These are phyloP conservation scores for Rhinocladiella mackenziei DNA, from an alignment of 2,329 filamentous ascomycete species.

Conservation along the genomic window DNA sequence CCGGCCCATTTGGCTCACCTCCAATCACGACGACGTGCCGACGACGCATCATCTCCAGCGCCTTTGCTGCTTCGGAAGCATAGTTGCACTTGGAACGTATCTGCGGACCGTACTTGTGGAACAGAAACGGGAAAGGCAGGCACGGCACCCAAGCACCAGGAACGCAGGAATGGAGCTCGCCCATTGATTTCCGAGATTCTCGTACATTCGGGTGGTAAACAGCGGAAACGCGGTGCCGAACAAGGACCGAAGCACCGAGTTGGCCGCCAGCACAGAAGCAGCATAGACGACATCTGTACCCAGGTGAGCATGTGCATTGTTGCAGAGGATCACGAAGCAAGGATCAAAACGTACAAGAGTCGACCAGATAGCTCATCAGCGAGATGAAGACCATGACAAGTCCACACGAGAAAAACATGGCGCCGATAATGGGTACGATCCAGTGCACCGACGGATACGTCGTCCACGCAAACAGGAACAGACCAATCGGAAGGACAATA, in stretches of 20 bases:
- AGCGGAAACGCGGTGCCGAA: conserved; percentile 47
- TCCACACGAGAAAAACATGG: conserved; percentile 72
- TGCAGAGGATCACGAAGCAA: conserved; percentile 13
- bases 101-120: conserved; percentile 24
- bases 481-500: conserved; percentile 61
- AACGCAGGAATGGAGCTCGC: conserved; percentile 45
- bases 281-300: conserved; percentile 40
- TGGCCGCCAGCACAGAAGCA: conserved; percentile 41
- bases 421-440: conserved; percentile 66
- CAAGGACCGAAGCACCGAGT: conserved; percentile 44
- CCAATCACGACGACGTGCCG: conserved; percentile 25
- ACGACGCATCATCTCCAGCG: conserved; percentile 21
- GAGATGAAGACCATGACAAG: conserved; percentile 83
- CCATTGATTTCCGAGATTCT: conserved; percentile 46
- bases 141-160: conserved; percentile 41
- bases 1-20: conserved; percentile 23
- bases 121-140: conserved; percentile 38
- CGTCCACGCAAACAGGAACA: conserved; percentile 77
- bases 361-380: conserved; percentile 80
- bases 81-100: conserved; percentile 53
- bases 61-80: conserved; percentile 18
- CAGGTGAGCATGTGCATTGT: conserved; percentile 13
- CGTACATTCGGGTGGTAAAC: conserved; percentile 45
- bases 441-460: conserved; percentile 58
- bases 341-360: conserved; percentile 37